Evolutionary conservation across 2,329 filamentous ascomycete genomes (phyloP).

Genomic region (Talaromyces sp.): DNA sequence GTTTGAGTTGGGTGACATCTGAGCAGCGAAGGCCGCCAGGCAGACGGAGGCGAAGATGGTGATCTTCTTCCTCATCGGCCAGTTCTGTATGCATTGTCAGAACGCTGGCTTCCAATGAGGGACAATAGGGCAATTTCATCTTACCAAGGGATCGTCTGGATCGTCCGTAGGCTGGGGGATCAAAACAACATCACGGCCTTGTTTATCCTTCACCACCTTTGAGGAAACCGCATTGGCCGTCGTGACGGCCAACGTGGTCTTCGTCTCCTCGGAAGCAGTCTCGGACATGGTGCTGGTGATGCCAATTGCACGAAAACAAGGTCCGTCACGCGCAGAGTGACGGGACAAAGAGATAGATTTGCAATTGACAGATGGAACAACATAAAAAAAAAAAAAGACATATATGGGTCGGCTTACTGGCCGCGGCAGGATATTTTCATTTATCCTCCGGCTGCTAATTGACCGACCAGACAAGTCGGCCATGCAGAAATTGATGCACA

Average conservation of each 20-base stretch:
- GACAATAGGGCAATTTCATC: neutral
- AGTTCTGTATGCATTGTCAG: slow-evolving; percentile 13
- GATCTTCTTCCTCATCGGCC: slow-evolving; percentile 16
- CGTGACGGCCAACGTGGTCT: slow-evolving; percentile 5
- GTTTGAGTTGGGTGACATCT: slow-evolving; percentile 17
- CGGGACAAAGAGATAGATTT: neutral
- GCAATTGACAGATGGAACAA: neutral
- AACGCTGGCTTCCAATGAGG: neutral
- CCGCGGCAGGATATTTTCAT: neutral
- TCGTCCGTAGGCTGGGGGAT: slow-evolving; percentile 11
- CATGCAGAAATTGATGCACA: neutral
- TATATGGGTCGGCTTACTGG: neutral
- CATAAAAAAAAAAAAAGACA: slow-evolving; percentile 1
- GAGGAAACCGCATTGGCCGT: neutral
- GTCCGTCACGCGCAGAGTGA: neutral
- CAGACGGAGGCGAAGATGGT: slow-evolving; percentile 16
- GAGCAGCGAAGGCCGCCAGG: slow-evolving; percentile 14
- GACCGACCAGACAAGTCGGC: neutral
- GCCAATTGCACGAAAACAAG: neutral
- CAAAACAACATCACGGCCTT: slow-evolving; percentile 11
- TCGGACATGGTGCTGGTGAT: slow-evolving; percentile 9
- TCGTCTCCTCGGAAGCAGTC: slow-evolving; percentile 5
- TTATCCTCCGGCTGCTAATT: neutral
- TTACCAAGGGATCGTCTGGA: slow-evolving; percentile 15
- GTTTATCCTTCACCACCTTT: slow-evolving; percentile 9